Base-by-base conservation (phyloP, 139 green algal genomes). In the Asterochloris sp. region DNA sequence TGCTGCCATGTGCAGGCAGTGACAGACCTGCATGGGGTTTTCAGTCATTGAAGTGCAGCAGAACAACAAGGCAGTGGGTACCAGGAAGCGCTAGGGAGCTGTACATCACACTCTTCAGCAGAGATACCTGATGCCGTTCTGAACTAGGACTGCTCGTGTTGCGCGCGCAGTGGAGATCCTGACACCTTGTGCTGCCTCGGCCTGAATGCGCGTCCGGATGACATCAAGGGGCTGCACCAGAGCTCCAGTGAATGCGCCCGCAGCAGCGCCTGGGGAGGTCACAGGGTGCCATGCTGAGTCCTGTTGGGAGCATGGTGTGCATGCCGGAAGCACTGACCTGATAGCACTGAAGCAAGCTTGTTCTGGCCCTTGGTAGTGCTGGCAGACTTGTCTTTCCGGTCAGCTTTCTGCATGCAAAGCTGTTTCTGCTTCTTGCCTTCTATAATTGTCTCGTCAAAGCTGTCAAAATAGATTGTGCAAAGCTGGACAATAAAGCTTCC, bases 131-230 rank as follows among this genome's bases (percentile, higher is more conserved):
- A 66, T 16, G 19, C 54, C 62, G 54, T 71, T n/a, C 61, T 74
- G 54, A 26, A 68, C 24, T 71, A 63, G 23, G 38, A 79, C 38
- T 60, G 64, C 75, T 64, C 69, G 23, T 13, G 68, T 61, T 54
- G 69, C 76, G 61, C 69, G 28, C 81, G 28, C 23, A 47, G 81
- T 76, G 61, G 62, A 68, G 28, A 28, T 60, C 71, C 78, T 81
- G 27, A 88, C 69, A 13, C 93, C 88, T 24, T 84, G 83, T 54
- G 87, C 89, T 15, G 86, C 87, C 78, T 98, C 94, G 0, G 89
- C 92, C 82, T 98, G 94, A 89, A 98, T 95, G 78, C 91, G 89
- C 9, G 94, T 98, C 13, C 94, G 86, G 19, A 98, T 69, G 12
- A 98, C 94, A 76, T 98, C 94, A 67, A 98, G 82, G 6, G 94